These are phyloP conservation scores for Picocystis salinarum DNA, from an alignment of 139 green algal species.

Conservation along the genomic window DNA sequence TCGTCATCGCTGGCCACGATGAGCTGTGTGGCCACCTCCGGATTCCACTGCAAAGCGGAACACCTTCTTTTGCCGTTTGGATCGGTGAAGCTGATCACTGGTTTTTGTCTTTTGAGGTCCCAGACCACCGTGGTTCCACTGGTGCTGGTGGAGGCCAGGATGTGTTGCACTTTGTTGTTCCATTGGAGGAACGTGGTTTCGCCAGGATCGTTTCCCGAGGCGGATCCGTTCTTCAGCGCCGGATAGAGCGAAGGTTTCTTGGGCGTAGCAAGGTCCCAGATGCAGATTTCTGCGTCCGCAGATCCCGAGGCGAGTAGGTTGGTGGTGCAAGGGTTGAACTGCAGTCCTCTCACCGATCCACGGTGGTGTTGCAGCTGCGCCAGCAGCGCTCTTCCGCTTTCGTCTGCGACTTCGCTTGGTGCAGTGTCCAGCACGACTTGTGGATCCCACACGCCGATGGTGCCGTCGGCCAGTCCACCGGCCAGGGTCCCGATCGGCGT, in stretches of 20 bases:
- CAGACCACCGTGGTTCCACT: constrained; percentile 62
- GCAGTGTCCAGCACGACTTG: constrained; percentile 35
- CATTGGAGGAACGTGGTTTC: constrained; percentile 75
- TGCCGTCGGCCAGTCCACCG: constrained; percentile 76
- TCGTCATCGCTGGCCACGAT: constrained; percentile 91
- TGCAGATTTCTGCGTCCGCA: constrained; percentile 74
- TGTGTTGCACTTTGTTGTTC: constrained; percentile 93
- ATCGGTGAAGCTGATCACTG: constrained; percentile 71
- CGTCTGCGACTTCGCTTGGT: constrained; percentile 14
- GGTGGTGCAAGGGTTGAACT: constrained; percentile 79
- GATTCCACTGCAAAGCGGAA: constrained; percentile 78
- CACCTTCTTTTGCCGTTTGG: constrained; percentile 32
- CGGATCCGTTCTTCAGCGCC: constrained; percentile 18
- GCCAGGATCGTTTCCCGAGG: constrained; percentile 5
- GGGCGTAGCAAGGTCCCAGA: constrained; percentile 86
- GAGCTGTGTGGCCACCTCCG: constrained; percentile 74
- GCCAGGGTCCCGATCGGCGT: constrained; percentile 53
- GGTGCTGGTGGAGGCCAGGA: constrained; percentile 59
- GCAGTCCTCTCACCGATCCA: constrained; percentile 52
- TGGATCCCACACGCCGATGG: constrained; percentile 79
- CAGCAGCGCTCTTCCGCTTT: constrained; percentile 18
- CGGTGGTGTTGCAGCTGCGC: constrained; percentile 64
- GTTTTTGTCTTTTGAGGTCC: constrained; percentile 83
- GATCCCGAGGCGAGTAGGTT: constrained; percentile 83
- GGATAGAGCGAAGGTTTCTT: constrained; percentile 42